Conservation (phyloP, 129 eudicot genomes). For the Tagetes erecta region DNA sequence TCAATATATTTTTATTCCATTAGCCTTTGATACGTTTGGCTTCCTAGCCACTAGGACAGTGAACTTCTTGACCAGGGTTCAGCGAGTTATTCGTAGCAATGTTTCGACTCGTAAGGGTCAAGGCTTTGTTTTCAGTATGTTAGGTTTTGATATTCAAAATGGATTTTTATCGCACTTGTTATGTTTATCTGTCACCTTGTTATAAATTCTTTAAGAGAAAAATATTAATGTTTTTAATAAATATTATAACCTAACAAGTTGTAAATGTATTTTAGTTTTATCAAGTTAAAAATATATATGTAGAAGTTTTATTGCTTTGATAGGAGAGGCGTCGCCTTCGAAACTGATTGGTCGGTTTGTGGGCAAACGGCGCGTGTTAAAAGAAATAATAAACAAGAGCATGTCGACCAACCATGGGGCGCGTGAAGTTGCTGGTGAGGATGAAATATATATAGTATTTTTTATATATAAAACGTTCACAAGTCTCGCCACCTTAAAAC, state of each 20-base stretch:
- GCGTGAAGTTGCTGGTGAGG: constrained; percentile 38
- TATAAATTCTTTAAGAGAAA: too few species aligned
- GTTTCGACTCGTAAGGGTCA: too few species aligned
- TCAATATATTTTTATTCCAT: too few species aligned
- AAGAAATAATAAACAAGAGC: constrained; percentile 29
- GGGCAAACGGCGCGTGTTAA: constrained; percentile 29
- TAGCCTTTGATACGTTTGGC: too few species aligned
- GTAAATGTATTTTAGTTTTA: neutral
- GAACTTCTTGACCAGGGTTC: too few species aligned
- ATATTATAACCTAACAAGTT: neutral
- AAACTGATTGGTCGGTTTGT: constrained; percentile 56
- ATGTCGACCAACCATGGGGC: constrained; percentile 47
- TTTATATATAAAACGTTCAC: neutral
- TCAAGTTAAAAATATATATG: neutral
- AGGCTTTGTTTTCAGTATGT: too few species aligned
- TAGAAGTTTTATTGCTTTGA: neutral
- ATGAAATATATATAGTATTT: constrained; percentile 13
- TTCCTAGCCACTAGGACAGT: too few species aligned
- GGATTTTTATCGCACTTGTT: too few species aligned
- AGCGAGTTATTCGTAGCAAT: too few species aligned
- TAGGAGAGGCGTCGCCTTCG: constrained; percentile 59
- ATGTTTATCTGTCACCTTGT: too few species aligned
- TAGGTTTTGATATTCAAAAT: too few species aligned
- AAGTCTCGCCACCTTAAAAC: constrained; percentile 7
- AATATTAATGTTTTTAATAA: too few species aligned